These are phyloP conservation scores for Pistacia vera DNA, from an alignment of 345 rosid species.

Conservation along the genomic window DNA sequence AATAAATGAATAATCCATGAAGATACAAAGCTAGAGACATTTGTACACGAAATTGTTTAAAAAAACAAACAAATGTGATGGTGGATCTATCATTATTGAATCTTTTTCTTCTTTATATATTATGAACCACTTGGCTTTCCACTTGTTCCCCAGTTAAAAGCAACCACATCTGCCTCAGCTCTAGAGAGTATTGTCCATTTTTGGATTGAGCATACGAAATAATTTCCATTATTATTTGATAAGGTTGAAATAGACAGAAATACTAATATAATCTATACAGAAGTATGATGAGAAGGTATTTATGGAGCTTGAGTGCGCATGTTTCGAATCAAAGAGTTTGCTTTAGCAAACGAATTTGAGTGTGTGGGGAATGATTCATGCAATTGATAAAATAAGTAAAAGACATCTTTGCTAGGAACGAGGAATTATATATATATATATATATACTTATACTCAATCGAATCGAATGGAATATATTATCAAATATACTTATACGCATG, in stretches of 20 bases:
- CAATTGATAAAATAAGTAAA: background rate
- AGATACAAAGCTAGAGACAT: background rate
- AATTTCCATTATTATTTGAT: no score
- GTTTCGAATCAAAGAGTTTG: conserved; percentile 11
- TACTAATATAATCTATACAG: no score
- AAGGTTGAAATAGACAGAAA: no score
- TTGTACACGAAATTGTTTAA: background rate
- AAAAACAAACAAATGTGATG: background rate
- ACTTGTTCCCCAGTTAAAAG: conserved; percentile 36
- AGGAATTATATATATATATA: conserved; percentile 4
- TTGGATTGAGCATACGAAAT: background rate
- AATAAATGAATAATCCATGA: background rate
- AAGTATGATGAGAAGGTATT: no score
- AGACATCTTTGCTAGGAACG: conserved; percentile 1
- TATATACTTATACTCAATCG: background rate
- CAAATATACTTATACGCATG: no score
- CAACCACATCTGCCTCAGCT: conserved; percentile 21
- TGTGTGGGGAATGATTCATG: background rate
- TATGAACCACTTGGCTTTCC: conserved; percentile 27
- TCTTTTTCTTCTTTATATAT: background rate
- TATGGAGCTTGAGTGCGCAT: conserved; percentile 19
- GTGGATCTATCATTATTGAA: background rate
- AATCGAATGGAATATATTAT: no score
- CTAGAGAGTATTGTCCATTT: background rate
- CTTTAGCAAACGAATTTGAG: background rate